Evolutionary conservation across 148 eudicot genomes (phyloP).

Genomic region (Vaccinium macrocarpon): DNA sequence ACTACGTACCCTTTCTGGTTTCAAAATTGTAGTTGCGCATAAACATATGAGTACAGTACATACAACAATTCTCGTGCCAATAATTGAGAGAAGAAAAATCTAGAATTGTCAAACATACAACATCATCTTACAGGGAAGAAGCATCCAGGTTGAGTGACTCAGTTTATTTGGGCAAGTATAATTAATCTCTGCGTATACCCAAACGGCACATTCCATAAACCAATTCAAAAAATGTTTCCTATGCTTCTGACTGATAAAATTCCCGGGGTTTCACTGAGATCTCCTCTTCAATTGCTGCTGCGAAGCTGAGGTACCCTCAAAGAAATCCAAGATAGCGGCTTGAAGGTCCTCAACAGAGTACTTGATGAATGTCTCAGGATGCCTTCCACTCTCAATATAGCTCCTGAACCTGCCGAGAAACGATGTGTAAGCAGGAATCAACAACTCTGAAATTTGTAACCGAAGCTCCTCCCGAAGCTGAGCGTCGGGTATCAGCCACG

Average conservation of each 20-base stretch:
- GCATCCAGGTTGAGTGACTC: slow-evolving; percentile 31
- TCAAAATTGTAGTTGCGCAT: slow-evolving; percentile 6
- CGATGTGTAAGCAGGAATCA: slow-evolving; percentile 78
- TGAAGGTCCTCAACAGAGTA: slow-evolving; percentile 81
- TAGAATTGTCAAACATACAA: slow-evolving; percentile 38
- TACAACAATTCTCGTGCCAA: slow-evolving; percentile 50
- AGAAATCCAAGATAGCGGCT: slow-evolving; percentile 68
- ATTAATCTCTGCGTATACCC: background rate
- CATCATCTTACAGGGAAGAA: slow-evolving; percentile 56
- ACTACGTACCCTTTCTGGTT: slow-evolving; percentile 2
- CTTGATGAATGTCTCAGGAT: slow-evolving; percentile 74
- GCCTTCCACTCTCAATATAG: slow-evolving; percentile 76
- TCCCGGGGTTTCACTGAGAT: slow-evolving; percentile 37
- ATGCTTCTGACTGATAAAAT: slow-evolving; percentile 31
- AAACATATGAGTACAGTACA: slow-evolving; percentile 23
- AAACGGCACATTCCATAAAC: slow-evolving; percentile 29
- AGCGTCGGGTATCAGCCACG: slow-evolving; percentile 65
- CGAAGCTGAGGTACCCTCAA: slow-evolving; percentile 64
- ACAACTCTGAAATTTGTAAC: slow-evolving; percentile 68
- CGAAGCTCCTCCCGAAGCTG: slow-evolving; percentile 81
- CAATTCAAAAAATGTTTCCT: slow-evolving; percentile 52
- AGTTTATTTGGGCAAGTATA: slow-evolving; percentile 17
- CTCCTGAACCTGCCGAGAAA: slow-evolving; percentile 73
- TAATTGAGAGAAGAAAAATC: slow-evolving; percentile 42
- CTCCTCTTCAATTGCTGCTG: slow-evolving; percentile 67